A percentile compares a stretch with the other conserved stretches of the same genome.
Evolutionary conservation across 495 filamentous ascomycete species (phyloP).

Genomic region (Tuber aestivum): DNA sequence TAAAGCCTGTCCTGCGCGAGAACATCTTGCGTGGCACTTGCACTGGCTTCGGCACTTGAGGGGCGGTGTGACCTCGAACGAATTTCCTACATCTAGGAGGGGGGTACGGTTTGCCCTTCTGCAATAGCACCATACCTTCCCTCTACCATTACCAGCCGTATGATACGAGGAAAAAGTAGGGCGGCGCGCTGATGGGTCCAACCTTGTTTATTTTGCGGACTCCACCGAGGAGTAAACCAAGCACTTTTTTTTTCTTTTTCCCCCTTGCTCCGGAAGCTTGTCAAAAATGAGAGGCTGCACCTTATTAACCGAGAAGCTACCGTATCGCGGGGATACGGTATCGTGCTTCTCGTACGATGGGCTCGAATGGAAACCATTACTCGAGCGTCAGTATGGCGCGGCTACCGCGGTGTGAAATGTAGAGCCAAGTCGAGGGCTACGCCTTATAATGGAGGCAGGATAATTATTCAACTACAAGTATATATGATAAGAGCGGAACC

Average conservation of each 20-base stretch:
- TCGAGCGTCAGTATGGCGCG: not conserved
- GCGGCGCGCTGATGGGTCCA: not conserved
- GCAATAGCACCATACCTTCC: not conserved
- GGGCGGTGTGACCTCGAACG: not conserved
- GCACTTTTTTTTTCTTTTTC: not conserved
- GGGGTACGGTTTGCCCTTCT: constrained; percentile 9
- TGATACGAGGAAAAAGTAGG: not conserved
- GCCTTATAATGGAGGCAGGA: not conserved
- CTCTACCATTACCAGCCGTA: not conserved
- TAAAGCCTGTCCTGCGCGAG: too few species aligned
- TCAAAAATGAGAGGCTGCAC: not conserved
- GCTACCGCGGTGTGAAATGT: not conserved
- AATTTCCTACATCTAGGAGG: not conserved
- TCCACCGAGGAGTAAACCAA: not conserved
- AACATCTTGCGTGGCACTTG: too few species aligned
- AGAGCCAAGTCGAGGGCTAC: not conserved
- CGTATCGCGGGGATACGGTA: not conserved
- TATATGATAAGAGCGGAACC: not conserved
- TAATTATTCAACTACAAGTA: not conserved
- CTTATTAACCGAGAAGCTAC: not conserved
- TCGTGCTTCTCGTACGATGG: not conserved
- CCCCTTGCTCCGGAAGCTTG: not conserved
- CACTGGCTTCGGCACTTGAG: not conserved
- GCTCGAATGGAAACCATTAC: not conserved
- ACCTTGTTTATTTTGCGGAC: not conserved